Conservation (phyloP, 495 filamentous ascomycete genomes). For the Aspergillus funiculosus region DNA sequence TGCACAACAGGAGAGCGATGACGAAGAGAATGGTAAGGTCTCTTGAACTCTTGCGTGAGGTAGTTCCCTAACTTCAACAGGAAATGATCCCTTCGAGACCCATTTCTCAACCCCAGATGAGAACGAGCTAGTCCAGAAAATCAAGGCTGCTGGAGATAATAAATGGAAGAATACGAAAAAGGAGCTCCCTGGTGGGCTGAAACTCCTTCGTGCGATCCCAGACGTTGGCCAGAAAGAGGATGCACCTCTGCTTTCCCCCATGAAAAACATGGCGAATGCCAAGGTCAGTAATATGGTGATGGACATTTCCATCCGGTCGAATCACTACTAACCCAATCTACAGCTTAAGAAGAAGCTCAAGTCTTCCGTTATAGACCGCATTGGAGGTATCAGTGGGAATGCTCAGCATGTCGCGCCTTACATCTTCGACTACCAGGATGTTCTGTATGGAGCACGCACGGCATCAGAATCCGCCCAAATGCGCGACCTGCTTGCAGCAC, state of each 20-base stretch:
- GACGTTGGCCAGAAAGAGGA: slow-evolving; percentile 22
- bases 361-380: slow-evolving; percentile 26
- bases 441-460: slow-evolving; percentile 69
- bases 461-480: slow-evolving; percentile 57
- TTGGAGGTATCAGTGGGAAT: slow-evolving; percentile 32
- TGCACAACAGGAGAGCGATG: slow-evolving; percentile 42
- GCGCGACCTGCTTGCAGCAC: slow-evolving; percentile 69
- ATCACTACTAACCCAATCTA: not conserved
- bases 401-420: slow-evolving; percentile 35
- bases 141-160: slow-evolving; percentile 48
- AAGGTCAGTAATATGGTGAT: slow-evolving; percentile 31
- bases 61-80: slow-evolving; percentile 9
- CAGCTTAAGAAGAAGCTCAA: slow-evolving; percentile 46
- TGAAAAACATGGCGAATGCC: slow-evolving; percentile 33
- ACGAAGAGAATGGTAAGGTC: slow-evolving; percentile 28
- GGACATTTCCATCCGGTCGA: no score
- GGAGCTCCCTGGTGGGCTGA: slow-evolving; percentile 42
- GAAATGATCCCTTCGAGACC: slow-evolving; percentile 67
- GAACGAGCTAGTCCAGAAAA: slow-evolving; percentile 44
- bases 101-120: slow-evolving; percentile 68
- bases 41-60: not conserved
- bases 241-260: slow-evolving; percentile 26
- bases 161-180: slow-evolving; percentile 51
- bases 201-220: slow-evolving; percentile 37
- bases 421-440: slow-evolving; percentile 70